These are phyloP conservation scores for Lactifluus hygrophoroides DNA, from an alignment of 768 basidiomycete species.

Conservation along the genomic window DNA sequence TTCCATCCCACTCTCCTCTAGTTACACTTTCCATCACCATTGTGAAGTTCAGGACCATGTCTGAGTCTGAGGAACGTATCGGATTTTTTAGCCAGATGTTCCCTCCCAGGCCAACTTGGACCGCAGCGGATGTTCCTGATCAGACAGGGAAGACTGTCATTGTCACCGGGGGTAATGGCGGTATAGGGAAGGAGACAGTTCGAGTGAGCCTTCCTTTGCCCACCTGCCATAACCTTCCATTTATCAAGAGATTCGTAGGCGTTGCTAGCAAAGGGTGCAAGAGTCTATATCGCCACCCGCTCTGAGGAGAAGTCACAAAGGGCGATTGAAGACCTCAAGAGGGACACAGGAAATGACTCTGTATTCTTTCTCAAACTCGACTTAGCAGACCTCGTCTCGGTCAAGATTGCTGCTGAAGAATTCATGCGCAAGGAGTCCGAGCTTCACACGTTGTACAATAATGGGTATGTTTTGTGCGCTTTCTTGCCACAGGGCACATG, in stretches of 20 bases:
- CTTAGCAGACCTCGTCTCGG: neutral
- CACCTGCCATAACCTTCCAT: neutral
- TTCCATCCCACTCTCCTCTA: neutral
- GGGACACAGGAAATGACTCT: constrained; percentile 7
- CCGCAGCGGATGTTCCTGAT: constrained; percentile 8
- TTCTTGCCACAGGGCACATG: neutral
- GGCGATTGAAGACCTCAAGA: constrained; percentile 6
- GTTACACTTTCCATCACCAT: no score
- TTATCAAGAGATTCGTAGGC: neutral
- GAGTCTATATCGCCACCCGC: constrained; percentile 15
- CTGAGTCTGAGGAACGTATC: neutral
- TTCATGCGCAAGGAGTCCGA: constrained; percentile 3
- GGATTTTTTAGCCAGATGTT: constrained; percentile 1
- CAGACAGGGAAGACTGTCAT: constrained; percentile 12
- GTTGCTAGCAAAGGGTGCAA: constrained; percentile 13
- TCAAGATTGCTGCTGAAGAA: neutral
- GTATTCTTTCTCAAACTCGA: neutral
- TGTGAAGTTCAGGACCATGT: no score
- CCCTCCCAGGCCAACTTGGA: constrained; percentile 10
- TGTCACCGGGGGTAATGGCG: constrained; percentile 11
- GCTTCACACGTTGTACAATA: neutral
- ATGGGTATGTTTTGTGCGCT: neutral
- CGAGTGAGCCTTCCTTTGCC: neutral
- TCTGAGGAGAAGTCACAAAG: neutral
- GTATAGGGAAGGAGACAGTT: constrained; percentile 16